These are phyloP conservation scores for Kernera saxatilis DNA, from an alignment of 345 rosid species.

Conservation along the genomic window DNA sequence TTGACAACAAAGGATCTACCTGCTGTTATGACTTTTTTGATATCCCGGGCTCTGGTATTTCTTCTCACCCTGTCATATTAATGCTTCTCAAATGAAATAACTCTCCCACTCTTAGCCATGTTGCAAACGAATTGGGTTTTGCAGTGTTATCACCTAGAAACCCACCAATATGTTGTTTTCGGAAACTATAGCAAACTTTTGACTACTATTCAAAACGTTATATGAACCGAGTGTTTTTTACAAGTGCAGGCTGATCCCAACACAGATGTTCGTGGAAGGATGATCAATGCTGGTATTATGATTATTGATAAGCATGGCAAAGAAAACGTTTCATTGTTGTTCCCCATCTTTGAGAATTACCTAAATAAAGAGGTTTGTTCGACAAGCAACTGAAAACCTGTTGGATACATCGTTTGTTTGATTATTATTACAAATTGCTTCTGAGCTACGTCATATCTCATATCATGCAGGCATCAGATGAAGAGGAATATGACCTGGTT, in stretches of 20 bases:
- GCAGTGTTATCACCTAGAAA: background rate
- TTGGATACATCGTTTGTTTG: background rate
- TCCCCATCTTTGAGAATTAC: slow-evolving; percentile 95
- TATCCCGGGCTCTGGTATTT: slow-evolving; percentile 89
- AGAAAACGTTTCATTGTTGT: slow-evolving; percentile 82
- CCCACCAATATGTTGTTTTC: background rate
- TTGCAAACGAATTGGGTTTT: background rate
- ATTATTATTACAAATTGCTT: background rate
- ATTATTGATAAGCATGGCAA: slow-evolving; percentile 91
- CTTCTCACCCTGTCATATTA: slow-evolving; percentile 21
- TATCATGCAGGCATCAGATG: slow-evolving; percentile 74
- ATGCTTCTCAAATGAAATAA: background rate
- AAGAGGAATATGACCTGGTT: slow-evolving; percentile 87
- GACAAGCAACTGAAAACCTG: slow-evolving; percentile 11
- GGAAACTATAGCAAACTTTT: background rate
- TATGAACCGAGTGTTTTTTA: background rate
- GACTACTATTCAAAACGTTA: background rate
- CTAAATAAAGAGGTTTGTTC: slow-evolving; percentile 76
- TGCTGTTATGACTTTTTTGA: slow-evolving; percentile 90
- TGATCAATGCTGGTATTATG: slow-evolving; percentile 94
- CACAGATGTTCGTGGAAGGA: slow-evolving; percentile 96
- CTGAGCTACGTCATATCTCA: slow-evolving; percentile 7
- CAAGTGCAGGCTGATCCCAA: slow-evolving; percentile 86
- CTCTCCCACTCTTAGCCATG: slow-evolving; percentile 3
- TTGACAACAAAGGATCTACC: slow-evolving; percentile 93